phyloP scores from a whole-genome alignment of 352 stramenopile genomes.

The Phytophthora hibernalis region DNA sequence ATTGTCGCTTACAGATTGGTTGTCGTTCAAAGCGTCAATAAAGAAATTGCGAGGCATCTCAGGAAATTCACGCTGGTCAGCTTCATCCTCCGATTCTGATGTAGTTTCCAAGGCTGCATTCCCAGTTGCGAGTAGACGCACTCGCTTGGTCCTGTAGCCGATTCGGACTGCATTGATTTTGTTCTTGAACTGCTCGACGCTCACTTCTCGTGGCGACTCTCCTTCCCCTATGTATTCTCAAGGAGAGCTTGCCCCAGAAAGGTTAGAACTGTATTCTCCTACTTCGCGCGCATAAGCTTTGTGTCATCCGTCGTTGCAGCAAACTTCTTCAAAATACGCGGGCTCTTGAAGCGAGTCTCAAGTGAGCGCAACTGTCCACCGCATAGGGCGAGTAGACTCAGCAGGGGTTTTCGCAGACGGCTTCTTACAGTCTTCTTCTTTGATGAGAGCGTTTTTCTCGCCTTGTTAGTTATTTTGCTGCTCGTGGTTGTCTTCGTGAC shows the following conservation, averaged over 20 bases:
- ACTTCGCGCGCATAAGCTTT: constrained; percentile 2
- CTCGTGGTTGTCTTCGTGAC: too few species aligned
- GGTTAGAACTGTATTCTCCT: neutral
- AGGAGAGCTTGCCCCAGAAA: constrained; percentile 1
- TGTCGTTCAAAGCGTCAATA: neutral
- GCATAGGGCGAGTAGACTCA: too few species aligned
- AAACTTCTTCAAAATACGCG: too few species aligned
- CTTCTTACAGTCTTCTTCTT: too few species aligned
- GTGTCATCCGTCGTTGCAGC: too few species aligned
- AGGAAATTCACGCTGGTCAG: constrained; percentile 1
- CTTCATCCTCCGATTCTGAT: constrained; percentile 1
- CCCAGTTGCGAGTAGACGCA: neutral
- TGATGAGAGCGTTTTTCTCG: too few species aligned
- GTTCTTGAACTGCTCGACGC: constrained; percentile 3
- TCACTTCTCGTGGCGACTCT: neutral
- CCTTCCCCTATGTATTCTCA: neutral
- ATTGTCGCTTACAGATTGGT: too few species aligned
- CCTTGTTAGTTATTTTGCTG: too few species aligned
- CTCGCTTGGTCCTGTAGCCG: constrained; percentile 1
- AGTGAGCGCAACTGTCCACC: too few species aligned
- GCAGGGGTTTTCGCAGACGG: too few species aligned
- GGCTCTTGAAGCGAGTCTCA: too few species aligned
- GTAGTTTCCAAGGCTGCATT: neutral
- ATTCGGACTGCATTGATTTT: constrained; percentile 1
- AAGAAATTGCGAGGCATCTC: constrained; percentile 16